Evolutionary conservation across 2,329 filamentous ascomycete species (phyloP), one percentile per base, ranked within the genome.

Genomic region (Aspergillus terreus): DNA sequence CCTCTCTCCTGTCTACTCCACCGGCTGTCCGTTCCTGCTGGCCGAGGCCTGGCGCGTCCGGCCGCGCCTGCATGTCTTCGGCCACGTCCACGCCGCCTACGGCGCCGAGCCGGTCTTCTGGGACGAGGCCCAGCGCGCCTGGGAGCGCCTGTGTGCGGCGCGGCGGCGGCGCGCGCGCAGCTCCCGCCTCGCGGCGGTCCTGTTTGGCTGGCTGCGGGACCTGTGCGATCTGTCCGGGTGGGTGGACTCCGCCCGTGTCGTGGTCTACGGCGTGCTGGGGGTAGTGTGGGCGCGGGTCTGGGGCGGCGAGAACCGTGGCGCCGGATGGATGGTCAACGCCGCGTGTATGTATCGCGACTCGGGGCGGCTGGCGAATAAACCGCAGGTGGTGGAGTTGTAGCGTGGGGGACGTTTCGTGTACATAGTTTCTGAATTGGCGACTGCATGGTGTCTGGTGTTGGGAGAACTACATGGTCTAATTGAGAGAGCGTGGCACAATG

Each of bases 41-140:
- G 71, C 77, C 12, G 90, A 95, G 63, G 70, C 88, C 15, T 89
- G 87, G 84, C 82, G 87, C 33, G 83, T 90, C 10, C 84, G 82
- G 55, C 91, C 91, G 0, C 76, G 76, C 11, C 74, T 95, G 12
- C 90, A 95, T 69, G 80, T 95, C 44, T 95, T 94, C 67, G 91
- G 90, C 1, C 91, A 96, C 70, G 81, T 92, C 21, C 91, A 96
- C 72, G 87, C 80, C 63, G 88, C 83, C 7, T 81, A 87, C 43
- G 91, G 90, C 14, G 76, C 76, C 41, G 84, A 91, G 62, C 70
- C 83, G 0, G 78, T 88, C 9, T 87, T 83, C 71, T 95, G 88
- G 78, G 89, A 94, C 67, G 80, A 84, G 23, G 81, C 83, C 53
- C 89, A 95, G 69, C 74, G 73, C 30, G 80, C 81, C 1, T 91